Conservation (phyloP, 2,329 filamentous ascomycete genomes). For the Teratosphaeria viscida region DNA sequence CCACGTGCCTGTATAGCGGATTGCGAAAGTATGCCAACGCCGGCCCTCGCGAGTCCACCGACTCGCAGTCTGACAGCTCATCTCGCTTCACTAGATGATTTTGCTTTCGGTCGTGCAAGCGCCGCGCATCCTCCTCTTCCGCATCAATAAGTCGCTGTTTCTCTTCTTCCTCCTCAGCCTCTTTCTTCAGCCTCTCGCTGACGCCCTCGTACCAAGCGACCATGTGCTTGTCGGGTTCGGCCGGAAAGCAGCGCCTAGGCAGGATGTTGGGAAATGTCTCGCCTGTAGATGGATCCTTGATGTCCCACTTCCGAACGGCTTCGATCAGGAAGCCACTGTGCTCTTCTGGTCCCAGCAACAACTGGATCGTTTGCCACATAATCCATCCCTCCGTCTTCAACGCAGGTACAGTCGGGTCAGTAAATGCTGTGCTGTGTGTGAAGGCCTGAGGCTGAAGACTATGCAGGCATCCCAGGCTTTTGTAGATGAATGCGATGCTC, state of each 20-base stretch:
- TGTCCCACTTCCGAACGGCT: conserved; percentile 65
- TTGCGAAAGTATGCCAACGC: conserved; percentile 40
- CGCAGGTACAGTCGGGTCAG: conserved; percentile 67
- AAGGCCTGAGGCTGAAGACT: conserved; percentile 56
- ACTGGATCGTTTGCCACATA: conserved; percentile 86
- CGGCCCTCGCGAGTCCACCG: conserved; percentile 34
- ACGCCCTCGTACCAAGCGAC: conserved; percentile 77
- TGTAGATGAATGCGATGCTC: conserved; percentile 84
- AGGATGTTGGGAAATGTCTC: conserved; percentile 47
- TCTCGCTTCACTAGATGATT: conserved; percentile 9
- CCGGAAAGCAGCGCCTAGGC: conserved; percentile 61
- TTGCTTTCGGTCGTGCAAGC: conserved; percentile 11
- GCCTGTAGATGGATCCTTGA: conserved; percentile 60
- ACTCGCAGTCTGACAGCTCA: conserved; percentile 21
- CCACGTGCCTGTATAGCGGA: conserved; percentile 37
- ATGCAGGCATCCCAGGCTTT: conserved; percentile 82
- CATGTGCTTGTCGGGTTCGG: conserved; percentile 65
- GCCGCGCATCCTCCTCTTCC: conserved; percentile 13
- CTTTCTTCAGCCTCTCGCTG: conserved; percentile 56
- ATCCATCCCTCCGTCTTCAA: conserved; percentile 78
- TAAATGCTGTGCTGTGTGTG: conserved; percentile 48
- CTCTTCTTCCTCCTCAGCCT: conserved; percentile 40
- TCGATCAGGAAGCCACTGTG: conserved; percentile 76
- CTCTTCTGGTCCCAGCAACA: conserved; percentile 76
- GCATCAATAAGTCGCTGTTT: conserved; percentile 15